Evolutionary conservation across 2,329 filamentous ascomycete genomes (phyloP), one percentile per base, ranked within the genome.

Genomic region (Penicillium sp.): DNA sequence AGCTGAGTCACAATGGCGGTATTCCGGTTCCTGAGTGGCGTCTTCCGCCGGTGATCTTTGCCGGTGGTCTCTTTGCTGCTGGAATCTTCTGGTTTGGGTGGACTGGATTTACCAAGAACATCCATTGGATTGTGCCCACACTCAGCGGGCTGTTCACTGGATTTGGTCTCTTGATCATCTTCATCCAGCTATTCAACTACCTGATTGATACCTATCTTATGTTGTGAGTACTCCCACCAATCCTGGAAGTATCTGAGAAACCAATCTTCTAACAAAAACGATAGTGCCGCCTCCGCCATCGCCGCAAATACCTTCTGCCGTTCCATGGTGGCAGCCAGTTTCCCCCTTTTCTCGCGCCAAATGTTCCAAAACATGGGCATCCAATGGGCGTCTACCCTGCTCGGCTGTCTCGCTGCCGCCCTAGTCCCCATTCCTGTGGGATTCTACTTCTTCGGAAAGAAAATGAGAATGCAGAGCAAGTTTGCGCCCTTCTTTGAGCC

Each of bases 11-110:
- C 57, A 91, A 92, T 77, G 85, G 86, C 64, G 81, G 81, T 59
- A 73, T 84, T 4, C 82, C 83, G 0, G 71, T 86, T 0, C 84
- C 84, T 0, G 84, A 86, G 70, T 86, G 84, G 84, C 80, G 84
- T 53, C 71, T 85, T 0, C 83, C 83, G 0, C 81, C 82, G 3
- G 80, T 80, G 28, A 84, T 86, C 55, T 61, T 81, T 5, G 84
- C 83, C 5, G 83, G 83, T 20, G 75, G 78, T 3, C 68, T 81
- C 4, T 84, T 81, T 51, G 81, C 88, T 0, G 79, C 75, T 28
- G 89, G 89, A 25, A 84, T 92, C 34, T 91, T 92, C 76, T 91
- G 89, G 88, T 91, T 91, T 64, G 89, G 88, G 63, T 91, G 89
- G 89, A 85, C 87, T 5, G 88, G 88, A 17, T 83, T 81, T 69